Evolutionary conservation across 805 yeast species (phyloP), one percentile per base, ranked within the genome.

Genomic region (Maudiozyma saulgeensis): DNA sequence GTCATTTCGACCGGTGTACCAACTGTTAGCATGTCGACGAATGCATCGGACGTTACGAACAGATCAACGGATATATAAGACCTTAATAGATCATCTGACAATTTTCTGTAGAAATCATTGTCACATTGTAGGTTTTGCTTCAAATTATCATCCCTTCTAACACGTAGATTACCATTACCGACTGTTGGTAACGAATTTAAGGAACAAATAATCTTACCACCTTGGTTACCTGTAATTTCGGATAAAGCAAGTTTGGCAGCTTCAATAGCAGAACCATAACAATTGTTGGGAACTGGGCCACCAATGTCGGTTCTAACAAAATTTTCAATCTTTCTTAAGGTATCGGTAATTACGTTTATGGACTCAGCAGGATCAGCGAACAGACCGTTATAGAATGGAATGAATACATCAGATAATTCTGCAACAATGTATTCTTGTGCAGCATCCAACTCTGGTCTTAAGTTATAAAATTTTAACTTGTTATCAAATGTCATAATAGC

Each of bases 341-440:
- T 78, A 45, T 78, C 80, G 40, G 84, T 85, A 50, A 91, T 82
- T 12, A 77, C 78, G 44, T 67, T 63, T 48, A 80, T 71, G 13
- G 88, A 77, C 48, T 82, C 88, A 7, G 68, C 69, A 1, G 96
- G 89, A 54, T 85, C 88, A 7, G 80, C 95, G 65, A 89, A 89
- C 31, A 89, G 67, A 0, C 96, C 96, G 2, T 73, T 74, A 50
- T 70, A 70, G 53, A 89, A 74, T 3, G 98, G 98, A n/a, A 89
- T 69, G 56, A 89, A 88, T 4, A 61, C 64, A 43, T 66, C 68
- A n/a, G 60, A 57, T 28, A 87, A 62, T 59, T 89, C 97, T 9
- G 81, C 72, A 21, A 85, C 77, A 8, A 86, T 71, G 34, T 79
- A 72, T 49, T 82, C 74, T 42, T 75, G 77, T 2, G 88, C 75